phyloP scores from a whole-genome alignment of 1,284 basidiomycete species.

The Fomitopsis pinicola region DNA sequence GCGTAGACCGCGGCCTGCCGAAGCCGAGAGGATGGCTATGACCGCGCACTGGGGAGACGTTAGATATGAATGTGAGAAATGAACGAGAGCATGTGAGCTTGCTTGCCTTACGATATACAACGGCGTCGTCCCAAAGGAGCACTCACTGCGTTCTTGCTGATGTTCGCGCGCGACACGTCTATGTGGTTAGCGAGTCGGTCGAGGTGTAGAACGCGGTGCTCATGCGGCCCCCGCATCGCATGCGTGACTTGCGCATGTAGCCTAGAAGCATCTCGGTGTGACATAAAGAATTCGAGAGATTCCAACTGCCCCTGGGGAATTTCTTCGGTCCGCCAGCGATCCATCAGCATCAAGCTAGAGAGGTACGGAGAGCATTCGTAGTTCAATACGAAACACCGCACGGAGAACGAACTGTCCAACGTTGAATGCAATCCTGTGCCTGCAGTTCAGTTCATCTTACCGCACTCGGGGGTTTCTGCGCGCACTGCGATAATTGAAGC shows the following conservation, averaged over 20 bases:
- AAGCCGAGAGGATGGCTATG: background rate
- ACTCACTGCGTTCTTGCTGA: background rate
- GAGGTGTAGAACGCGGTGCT: background rate
- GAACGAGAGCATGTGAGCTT: background rate
- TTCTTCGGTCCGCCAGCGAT: background rate
- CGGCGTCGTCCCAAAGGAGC: background rate
- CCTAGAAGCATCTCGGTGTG: background rate
- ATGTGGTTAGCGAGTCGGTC: background rate
- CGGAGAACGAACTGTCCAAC: background rate
- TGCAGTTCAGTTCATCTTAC: too few species aligned
- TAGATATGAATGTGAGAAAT: conserved; percentile 2
- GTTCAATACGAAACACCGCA: background rate
- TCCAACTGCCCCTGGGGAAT: background rate
- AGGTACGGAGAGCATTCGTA: background rate
- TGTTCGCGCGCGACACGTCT: background rate
- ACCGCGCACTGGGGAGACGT: background rate
- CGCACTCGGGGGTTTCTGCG: too few species aligned
- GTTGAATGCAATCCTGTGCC: too few species aligned
- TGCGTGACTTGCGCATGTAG: background rate
- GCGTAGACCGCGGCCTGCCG: background rate
- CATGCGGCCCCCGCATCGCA: background rate
- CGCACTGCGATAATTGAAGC: background rate
- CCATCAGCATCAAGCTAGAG: background rate
- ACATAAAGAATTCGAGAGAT: background rate
- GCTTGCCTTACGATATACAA: background rate